phyloP scores from a whole-genome alignment of 345 rosid species.

The Ailanthus altissimus region DNA sequence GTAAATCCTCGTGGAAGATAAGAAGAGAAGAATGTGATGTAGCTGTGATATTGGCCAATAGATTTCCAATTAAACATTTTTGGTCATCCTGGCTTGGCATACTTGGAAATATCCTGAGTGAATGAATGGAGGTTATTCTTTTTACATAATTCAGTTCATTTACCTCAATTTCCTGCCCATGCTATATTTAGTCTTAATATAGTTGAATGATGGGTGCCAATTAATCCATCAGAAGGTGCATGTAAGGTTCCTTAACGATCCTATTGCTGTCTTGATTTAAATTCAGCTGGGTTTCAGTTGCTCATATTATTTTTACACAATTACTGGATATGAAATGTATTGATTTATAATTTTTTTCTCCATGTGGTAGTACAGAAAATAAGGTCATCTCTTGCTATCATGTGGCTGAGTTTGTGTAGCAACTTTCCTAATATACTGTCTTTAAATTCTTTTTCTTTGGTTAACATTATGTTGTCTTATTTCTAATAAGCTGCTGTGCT shows the following conservation, averaged over 20 bases:
- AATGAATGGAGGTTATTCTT: constrained; percentile 25
- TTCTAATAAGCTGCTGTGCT: background rate
- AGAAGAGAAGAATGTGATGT: constrained; percentile 23
- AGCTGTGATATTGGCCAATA: constrained; percentile 8
- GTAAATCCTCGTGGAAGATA: constrained; percentile 98
- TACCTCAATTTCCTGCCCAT: constrained; percentile 30
- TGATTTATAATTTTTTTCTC: constrained; percentile 9
- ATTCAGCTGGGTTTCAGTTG: constrained; percentile 30
- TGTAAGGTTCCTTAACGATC: constrained; percentile 26
- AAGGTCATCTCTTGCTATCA: background rate
- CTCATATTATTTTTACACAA: constrained; percentile 20
- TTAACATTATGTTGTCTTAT: background rate
- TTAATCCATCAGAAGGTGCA: constrained; percentile 23
- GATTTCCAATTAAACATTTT: constrained; percentile 18
- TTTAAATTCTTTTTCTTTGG: background rate
- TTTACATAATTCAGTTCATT: constrained; percentile 26
- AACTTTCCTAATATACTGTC: background rate
- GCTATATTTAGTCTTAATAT: constrained; percentile 42
- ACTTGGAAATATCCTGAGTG: constrained; percentile 20
- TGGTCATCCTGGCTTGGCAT: constrained; percentile 22
- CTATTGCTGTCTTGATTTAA: constrained; percentile 30
- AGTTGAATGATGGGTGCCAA: constrained; percentile 36
- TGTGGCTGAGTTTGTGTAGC: constrained; percentile 1
- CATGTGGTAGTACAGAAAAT: constrained; percentile 1
- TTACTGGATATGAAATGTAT: constrained; percentile 28